These are phyloP conservation scores for Kewa caespitosa DNA, from an alignment of 179 eudicot genomes.

Conservation along the genomic window DNA sequence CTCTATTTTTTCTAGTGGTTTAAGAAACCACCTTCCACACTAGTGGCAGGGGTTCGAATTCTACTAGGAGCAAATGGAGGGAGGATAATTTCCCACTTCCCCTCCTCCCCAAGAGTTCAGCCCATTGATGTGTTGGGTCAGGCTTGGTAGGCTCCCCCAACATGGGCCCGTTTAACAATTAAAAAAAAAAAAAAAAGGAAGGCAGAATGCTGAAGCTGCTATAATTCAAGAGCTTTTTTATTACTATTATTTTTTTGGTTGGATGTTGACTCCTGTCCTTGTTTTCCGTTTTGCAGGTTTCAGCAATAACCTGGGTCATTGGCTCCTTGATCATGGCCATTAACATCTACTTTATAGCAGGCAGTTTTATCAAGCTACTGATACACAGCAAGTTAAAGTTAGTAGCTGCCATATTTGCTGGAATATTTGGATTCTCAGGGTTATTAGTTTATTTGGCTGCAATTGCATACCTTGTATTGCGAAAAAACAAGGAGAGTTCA, in stretches of 20 bases:
- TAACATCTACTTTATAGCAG: slow-evolving; percentile 72
- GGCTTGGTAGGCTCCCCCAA: too few species aligned
- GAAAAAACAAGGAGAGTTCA: slow-evolving; percentile 62
- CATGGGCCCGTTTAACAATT: too few species aligned
- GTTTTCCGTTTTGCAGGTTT: slow-evolving; percentile 46
- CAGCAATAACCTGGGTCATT: slow-evolving; percentile 81
- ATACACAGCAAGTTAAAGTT: slow-evolving; percentile 53
- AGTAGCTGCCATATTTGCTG: slow-evolving; percentile 52
- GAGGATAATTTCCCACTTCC: too few species aligned
- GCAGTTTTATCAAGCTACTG: slow-evolving; percentile 63
- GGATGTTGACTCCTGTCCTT: background rate
- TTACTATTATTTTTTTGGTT: background rate
- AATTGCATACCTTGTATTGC: slow-evolving; percentile 61
- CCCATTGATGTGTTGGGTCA: too few species aligned
- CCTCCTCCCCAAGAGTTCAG: background rate
- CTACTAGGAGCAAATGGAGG: too few species aligned
- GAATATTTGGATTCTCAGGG: slow-evolving; percentile 68
- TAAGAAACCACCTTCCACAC: too few species aligned
- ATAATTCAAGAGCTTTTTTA: too few species aligned
- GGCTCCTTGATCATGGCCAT: slow-evolving; percentile 85
- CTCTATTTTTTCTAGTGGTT: too few species aligned
- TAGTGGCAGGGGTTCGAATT: too few species aligned
- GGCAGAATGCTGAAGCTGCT: too few species aligned
- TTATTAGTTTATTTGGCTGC: slow-evolving; percentile 70
- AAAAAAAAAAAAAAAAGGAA: too few species aligned